Base-by-base conservation (phyloP, 2,329 filamentous ascomycete species). In the Tothia fuscella region DNA sequence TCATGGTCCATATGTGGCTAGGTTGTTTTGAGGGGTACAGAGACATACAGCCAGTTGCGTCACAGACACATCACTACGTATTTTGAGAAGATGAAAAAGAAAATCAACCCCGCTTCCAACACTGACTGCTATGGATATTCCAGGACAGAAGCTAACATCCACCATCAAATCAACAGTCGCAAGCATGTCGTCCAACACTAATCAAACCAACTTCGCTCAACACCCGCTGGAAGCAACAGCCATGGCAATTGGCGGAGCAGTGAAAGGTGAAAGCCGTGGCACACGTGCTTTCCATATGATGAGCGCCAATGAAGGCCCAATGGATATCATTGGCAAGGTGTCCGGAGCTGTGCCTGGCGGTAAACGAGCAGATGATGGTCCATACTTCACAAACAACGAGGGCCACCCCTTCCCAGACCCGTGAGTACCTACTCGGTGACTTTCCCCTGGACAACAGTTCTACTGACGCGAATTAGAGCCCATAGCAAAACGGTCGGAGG, bases 341-440 rank as follows among this genome's bases (percentile, higher is more conserved):
- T 66, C 68, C 1, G 69, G 70, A 10, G 56, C 63, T 12, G 56
- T 61, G 2, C 48, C 57, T 5, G 65, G 61, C 7, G 67, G 68
- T 5, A 70, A 67, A 50, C 56, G 67, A 12, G 59, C 59, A 14
- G 71, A 73, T 46, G 67, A 72, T 44, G 63, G 59, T 1, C 50
- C 62, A 0, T 73, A 72, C 53, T 72, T 72, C 49, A 74, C 69
- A 34, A 71, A 67, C 49, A 72, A 72, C 38, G 70, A 74, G 45
- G 70, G 63, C 31, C 65, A 66, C 30, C 70, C 69, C 0, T 67
- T 63, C 41, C 70, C 68, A 3, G 69, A 73, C 45, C 56, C 63
- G 53, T 64, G 41, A 48, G 58, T 49, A 44, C 5, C 47, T 47
- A 19, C 10, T n/a, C n/a, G n/a, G n/a, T n/a, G n/a, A n/a, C n/a